These are phyloP conservation scores for Stephanodiscus minutulus DNA, from an alignment of 108 stramenopile genomes.

Conservation along the genomic window DNA sequence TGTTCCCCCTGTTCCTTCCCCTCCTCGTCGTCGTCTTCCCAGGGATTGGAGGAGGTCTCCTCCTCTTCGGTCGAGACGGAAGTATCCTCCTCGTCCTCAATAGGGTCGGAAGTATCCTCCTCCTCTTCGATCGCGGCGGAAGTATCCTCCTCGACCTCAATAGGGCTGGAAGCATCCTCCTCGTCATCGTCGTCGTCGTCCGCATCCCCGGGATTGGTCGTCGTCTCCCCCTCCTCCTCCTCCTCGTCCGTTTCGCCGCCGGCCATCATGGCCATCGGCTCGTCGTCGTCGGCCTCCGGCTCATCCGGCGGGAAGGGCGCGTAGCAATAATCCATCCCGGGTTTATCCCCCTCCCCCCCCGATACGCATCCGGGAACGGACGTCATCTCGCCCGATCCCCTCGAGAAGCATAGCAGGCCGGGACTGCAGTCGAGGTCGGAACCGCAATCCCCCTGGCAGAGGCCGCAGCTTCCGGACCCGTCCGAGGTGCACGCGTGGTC, in stretches of 20 bases:
- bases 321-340: constrained; percentile 50
- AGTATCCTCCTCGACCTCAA: neutral
- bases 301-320: constrained; percentile 21
- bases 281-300: constrained; percentile 29
- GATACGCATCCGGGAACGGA: constrained; percentile 38
- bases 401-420: constrained; percentile 44
- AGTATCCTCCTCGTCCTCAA: neutral
- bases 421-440: constrained; percentile 38
- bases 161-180: neutral
- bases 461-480: constrained; percentile 28
- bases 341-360: constrained; percentile 33
- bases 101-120: neutral
- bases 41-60: neutral
- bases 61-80: neutral
- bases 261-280: constrained; percentile 21
- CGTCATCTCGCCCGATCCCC: constrained; percentile 34
- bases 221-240: too few relatives aligned
- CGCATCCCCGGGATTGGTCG: constrained; percentile 21
- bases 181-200: neutral
- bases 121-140: neutral
- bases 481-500: constrained; percentile 12
- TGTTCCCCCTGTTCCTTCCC: neutral
- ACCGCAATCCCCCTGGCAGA: constrained; percentile 50
- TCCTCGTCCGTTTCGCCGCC: too few relatives aligned
- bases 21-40: constrained; percentile 6